Percentiles rank a stretch among this genome's conserved stretches.
Evolutionary conservation across 148 eudicot species (phyloP).

Genomic region (Chenopodium berlandieri): DNA sequence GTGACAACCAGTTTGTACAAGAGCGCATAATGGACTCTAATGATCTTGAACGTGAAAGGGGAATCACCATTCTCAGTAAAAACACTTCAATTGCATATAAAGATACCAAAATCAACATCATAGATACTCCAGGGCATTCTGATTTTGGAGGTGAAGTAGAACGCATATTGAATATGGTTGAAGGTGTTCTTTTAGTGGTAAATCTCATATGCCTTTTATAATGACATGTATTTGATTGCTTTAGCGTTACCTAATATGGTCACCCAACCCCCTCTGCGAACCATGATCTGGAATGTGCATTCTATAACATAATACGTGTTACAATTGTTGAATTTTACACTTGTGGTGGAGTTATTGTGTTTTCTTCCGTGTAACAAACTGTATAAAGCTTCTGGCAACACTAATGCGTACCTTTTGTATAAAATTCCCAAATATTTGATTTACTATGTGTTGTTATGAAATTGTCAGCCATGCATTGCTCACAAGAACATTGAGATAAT

Average conservation of each 20-base stretch:
- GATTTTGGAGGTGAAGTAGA: conserved; percentile 99
- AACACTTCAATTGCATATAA: conserved; percentile 88
- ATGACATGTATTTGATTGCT: neutral
- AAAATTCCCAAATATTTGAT: neutral
- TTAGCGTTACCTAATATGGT: neutral
- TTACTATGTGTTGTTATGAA: neutral
- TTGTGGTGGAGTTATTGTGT: neutral
- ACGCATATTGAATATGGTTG: conserved; percentile 97
- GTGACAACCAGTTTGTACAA: conserved; percentile 87
- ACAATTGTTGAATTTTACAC: neutral
- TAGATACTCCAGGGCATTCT: conserved; percentile 99
- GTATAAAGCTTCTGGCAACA: neutral
- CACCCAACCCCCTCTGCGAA: neutral
- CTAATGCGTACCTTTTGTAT: neutral
- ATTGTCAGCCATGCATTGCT: neutral
- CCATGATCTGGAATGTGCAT: neutral
- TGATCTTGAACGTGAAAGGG: conserved; percentile 97
- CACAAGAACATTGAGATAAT: neutral
- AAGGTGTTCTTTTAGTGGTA: conserved; percentile 97
- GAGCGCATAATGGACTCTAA: conserved; percentile 99
- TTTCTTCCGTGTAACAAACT: neutral
- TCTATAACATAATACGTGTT: neutral
- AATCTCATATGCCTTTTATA: neutral
- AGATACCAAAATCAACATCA: conserved; percentile 89
- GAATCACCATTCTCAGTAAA: conserved; percentile 95